Evolutionary conservation across 2,329 filamentous ascomycete species (phyloP), one percentile per base, ranked within the genome.

Genomic region (Colletotrichum liriopes): DNA sequence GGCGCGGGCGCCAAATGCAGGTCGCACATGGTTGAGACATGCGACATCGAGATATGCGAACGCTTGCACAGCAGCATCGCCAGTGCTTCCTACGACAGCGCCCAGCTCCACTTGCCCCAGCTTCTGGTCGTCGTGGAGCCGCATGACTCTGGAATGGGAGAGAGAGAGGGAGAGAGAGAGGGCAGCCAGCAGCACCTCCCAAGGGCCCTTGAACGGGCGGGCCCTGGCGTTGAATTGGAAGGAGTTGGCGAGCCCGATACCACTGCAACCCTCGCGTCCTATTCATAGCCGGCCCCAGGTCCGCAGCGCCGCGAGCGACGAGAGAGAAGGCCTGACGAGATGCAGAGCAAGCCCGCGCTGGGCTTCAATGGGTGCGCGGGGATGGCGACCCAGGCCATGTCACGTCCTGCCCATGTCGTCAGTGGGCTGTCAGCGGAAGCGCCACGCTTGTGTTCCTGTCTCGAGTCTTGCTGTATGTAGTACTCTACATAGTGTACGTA

Each of bases 251-350:
- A 72, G 23, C 37, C 69, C 65, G 52, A 59, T 39, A 35, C 59
- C 45, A 39, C n/a, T 62, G 68, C 59, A 71, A 68, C 69, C 58
- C 59, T 72, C 43, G 12, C 35, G 20, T 45, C 65, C 69, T 68
- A 69, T 68, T 72, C 65, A 72, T 64, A 68, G 69, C 52, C 65
- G 35, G 43, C 52, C 55, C 41, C 54, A 58, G 64, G 35, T 56
- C 68, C 68, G 65, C 67, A 29, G 7, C 41, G 51, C 67, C 37
- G 55, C 41, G 23, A 39, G 52, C 23, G 23, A 43, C 23, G 26
- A 9, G 18, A 35, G 41, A 54, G 61, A 26, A 26, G 23, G 56
- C 23, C 29, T 32, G 29, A 32, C 6, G 29, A 16, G 29, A 51
- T 29, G 47, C 11, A 7, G 9, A 32, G 39, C 26, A 49, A 66